Percentiles rank a stretch among this genome's conserved stretches.
Conservation (phyloP, 495 filamentous ascomycete genomes). For the Physcia stellaris region DNA sequence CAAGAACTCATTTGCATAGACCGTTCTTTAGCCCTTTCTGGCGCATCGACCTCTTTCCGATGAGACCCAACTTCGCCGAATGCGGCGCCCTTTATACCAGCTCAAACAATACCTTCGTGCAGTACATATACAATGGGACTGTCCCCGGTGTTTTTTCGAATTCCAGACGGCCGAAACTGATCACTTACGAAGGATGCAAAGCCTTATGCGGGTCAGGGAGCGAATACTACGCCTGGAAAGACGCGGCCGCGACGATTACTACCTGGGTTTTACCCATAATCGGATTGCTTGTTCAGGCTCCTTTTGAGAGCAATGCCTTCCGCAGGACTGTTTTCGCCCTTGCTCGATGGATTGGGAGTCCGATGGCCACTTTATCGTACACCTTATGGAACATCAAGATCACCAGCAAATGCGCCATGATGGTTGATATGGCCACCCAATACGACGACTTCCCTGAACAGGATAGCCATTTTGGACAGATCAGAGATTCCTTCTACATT, state of each 20-base stretch:
- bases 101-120: no score
- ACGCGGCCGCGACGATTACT: slow-evolving; percentile 17
- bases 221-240: slow-evolving; percentile 21
- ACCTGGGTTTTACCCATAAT: slow-evolving; percentile 23
- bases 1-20: no score
- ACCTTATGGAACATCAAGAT: slow-evolving; percentile 36
- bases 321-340: slow-evolving; percentile 21
- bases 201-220: slow-evolving; percentile 16
- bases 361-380: slow-evolving; percentile 25
- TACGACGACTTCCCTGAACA: slow-evolving; percentile 16
- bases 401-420: slow-evolving; percentile 29
- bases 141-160: neutral
- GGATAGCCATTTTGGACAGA: slow-evolving; percentile 21
- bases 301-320: slow-evolving; percentile 31
- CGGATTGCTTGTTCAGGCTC: slow-evolving; percentile 31
- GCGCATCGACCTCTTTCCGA: no score
- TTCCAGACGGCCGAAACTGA: neutral
- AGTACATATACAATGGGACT: neutral
- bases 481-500: slow-evolving; percentile 31
- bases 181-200: neutral
- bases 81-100: no score
- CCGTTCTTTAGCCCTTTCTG: no score
- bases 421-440: slow-evolving; percentile 29
- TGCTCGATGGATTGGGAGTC: slow-evolving; percentile 26
- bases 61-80: no score